These are phyloP conservation scores for Vitellaria paradoxa DNA, from an alignment of 179 eudicot genomes.

Conservation along the genomic window DNA sequence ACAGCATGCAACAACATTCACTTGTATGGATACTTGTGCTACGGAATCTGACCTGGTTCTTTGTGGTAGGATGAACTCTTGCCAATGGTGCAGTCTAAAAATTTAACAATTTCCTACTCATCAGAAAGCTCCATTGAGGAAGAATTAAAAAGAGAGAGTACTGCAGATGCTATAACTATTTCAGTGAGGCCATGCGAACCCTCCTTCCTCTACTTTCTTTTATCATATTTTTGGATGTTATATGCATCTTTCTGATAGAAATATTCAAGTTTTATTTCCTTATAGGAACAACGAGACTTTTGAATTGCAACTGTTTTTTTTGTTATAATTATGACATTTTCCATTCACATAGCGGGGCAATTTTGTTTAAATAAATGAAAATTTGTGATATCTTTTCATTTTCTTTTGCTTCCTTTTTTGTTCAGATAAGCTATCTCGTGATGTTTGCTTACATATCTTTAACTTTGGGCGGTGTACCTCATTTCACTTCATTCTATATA, in stretches of 20 bases:
- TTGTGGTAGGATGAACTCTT: constrained; percentile 77
- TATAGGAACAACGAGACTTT: not conserved
- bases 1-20: not conserved
- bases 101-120: constrained; percentile 81
- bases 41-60: constrained; percentile 10
- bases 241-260: not conserved
- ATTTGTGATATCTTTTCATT: no score
- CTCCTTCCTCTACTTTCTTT: no score
- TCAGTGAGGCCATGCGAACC: constrained; percentile 40
- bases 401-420: constrained; percentile 8
- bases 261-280: not conserved
- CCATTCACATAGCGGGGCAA: not conserved
- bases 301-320: no score
- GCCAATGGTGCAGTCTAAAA: constrained; percentile 82
- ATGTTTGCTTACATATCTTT: constrained; percentile 99
- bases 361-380: not conserved
- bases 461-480: constrained; percentile 83
- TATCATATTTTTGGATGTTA: no score
- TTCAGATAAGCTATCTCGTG: constrained; percentile 99
- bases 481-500: constrained; percentile 60
- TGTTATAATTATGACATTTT: not conserved
- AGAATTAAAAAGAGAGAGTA: constrained; percentile 99
- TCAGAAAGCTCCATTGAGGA: constrained; percentile 99
- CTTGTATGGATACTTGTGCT: not conserved
- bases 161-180: constrained; percentile 94